Percentiles rank a stretch among this genome's conserved stretches.
phyloP scores from a whole-genome alignment of 345 rosid genomes.

The Sonneratia alba region DNA sequence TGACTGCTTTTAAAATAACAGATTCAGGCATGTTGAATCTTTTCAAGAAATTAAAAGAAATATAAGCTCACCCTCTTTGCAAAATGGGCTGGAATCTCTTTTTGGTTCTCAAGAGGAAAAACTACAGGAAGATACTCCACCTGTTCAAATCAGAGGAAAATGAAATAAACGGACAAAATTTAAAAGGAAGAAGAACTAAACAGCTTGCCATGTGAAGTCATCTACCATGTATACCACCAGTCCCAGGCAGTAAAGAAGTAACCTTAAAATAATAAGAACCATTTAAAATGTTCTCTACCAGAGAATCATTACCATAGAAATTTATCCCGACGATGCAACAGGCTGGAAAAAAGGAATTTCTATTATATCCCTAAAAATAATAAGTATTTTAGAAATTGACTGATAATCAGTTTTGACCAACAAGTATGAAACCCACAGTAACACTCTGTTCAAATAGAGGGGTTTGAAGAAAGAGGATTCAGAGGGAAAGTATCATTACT shows the following conservation, averaged over 20 bases:
- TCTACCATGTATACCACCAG: neutral
- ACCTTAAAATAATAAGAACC: too few species aligned
- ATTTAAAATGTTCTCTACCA: neutral
- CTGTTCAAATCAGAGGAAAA: conserved; percentile 30
- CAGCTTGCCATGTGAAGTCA: neutral
- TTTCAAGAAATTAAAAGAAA: neutral
- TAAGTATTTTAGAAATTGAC: too few species aligned
- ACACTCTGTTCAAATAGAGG: too few species aligned
- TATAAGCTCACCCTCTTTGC: conserved; percentile 59
- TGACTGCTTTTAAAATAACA: neutral
- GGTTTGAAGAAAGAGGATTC: too few species aligned
- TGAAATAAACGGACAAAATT: neutral
- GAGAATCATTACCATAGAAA: too few species aligned
- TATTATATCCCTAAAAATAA: too few species aligned
- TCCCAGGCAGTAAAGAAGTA: neutral
- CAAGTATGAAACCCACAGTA: too few species aligned
- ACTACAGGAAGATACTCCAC: conserved; percentile 81
- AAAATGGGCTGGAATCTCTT: conserved; percentile 58
- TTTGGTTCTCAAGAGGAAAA: conserved; percentile 51
- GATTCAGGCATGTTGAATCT: neutral
- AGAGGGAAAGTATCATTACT: too few species aligned
- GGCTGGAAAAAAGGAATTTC: too few species aligned
- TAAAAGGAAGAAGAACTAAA: neutral
- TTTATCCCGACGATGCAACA: too few species aligned
- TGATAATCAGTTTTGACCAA: too few species aligned